Percentiles rank a stretch among this genome's conserved stretches.
phyloP scores from a whole-genome alignment of 306 rosid genomes.

The Sphenostylis stenocarpa region DNA sequence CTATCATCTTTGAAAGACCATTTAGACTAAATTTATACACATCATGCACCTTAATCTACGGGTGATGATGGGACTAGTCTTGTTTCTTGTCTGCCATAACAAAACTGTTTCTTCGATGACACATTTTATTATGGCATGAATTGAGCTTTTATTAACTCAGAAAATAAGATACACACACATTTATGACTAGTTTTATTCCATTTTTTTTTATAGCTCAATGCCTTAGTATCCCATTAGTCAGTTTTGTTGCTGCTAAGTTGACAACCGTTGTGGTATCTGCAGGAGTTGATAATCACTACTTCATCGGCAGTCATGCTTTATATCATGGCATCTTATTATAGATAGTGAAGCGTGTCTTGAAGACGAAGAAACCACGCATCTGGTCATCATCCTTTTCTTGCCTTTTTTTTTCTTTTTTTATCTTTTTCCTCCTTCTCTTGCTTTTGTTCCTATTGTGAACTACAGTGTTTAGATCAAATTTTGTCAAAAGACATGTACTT shows the following conservation, averaged over 20 bases:
- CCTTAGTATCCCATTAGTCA: background rate
- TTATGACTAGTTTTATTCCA: background rate
- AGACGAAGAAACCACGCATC: slow-evolving; percentile 23
- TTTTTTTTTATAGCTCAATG: background rate
- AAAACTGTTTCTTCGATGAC: slow-evolving; percentile 2
- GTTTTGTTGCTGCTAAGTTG: slow-evolving; percentile 18
- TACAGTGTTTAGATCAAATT: slow-evolving; percentile 26
- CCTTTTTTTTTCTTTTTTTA: background rate
- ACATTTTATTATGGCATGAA: background rate
- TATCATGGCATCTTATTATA: slow-evolving; percentile 75
- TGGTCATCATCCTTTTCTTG: slow-evolving; percentile 14
- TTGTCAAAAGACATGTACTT: slow-evolving; percentile 31
- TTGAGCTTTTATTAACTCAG: background rate
- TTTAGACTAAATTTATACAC: background rate
- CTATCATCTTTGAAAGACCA: background rate
- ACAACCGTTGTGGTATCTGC: slow-evolving; percentile 37
- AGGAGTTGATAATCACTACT: slow-evolving; percentile 85
- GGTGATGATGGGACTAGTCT: background rate
- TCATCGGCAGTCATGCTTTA: slow-evolving; percentile 67
- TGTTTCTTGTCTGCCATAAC: background rate
- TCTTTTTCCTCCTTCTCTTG: background rate
- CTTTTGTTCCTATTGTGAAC: background rate
- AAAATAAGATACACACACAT: background rate
- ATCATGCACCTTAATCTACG: background rate
- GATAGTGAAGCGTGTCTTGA: slow-evolving; percentile 49